Percentiles rank a stretch among this genome's conserved stretches.
phyloP scores from a whole-genome alignment of 2,329 filamentous ascomycete species.

The Microsporum canis region DNA sequence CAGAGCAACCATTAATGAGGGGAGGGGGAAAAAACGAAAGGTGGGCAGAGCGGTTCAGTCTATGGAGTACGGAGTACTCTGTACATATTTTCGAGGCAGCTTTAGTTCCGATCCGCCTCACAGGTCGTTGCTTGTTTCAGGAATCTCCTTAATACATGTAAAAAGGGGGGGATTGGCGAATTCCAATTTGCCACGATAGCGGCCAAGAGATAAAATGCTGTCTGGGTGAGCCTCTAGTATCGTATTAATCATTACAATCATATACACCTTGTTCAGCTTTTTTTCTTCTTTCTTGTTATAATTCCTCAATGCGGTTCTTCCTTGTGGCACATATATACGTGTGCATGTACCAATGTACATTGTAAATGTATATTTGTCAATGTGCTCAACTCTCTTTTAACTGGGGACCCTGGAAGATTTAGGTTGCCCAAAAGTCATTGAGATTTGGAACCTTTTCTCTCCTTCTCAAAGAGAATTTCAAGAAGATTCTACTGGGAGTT shows the following conservation, averaged over 20 bases:
- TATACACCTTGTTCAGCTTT: background rate
- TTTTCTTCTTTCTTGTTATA: background rate
- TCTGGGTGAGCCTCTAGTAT: background rate
- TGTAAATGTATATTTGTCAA: background rate
- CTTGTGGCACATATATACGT: background rate
- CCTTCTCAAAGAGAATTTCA: background rate
- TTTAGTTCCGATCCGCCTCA: background rate
- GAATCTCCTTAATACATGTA: background rate
- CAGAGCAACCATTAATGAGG: background rate
- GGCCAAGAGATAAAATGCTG: background rate
- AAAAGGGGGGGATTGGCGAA: background rate
- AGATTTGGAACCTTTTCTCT: background rate
- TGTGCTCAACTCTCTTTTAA: background rate
- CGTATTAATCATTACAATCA: background rate
- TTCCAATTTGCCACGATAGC: conserved; percentile 2
- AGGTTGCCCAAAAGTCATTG: background rate
- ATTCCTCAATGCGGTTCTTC: background rate
- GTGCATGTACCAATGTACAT: background rate
- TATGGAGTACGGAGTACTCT: background rate
- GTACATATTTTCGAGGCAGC: background rate
- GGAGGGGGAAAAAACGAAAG: background rate
- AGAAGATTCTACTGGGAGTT: background rate
- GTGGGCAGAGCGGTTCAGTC: no score
- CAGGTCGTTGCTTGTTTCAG: background rate
- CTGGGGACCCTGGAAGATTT: background rate